These are phyloP conservation scores for Jamesozyma gamospora DNA, from an alignment of 805 yeast genomes.

Conservation along the genomic window DNA sequence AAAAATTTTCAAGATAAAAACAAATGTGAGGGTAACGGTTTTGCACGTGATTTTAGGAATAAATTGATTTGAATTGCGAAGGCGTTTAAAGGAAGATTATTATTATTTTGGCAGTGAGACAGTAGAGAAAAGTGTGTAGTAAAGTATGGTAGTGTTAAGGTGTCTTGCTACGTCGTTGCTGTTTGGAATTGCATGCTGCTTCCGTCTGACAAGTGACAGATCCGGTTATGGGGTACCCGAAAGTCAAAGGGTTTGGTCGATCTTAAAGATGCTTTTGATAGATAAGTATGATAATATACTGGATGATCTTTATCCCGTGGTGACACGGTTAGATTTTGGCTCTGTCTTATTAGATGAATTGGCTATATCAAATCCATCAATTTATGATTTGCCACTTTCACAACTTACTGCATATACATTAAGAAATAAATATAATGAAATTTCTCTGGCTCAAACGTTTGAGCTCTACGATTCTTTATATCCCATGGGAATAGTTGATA, in stretches of 20 bases:
- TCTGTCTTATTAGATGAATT: neutral
- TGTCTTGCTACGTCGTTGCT: too few relatives aligned
- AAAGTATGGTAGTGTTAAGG: too few relatives aligned
- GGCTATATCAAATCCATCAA: neutral
- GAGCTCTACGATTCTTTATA: conserved; percentile 9
- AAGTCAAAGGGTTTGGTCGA: conserved; percentile 8
- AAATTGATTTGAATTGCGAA: too few relatives aligned
- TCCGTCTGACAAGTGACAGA: neutral
- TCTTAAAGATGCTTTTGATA: conserved; percentile 5
- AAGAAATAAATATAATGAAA: conserved; percentile 3
- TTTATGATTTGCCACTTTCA: conserved; percentile 2
- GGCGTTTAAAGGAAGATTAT: too few relatives aligned
- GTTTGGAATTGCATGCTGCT: too few relatives aligned
- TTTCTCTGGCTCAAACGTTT: conserved; percentile 10
- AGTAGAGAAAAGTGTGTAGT: too few relatives aligned
- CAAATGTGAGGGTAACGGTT: too few relatives aligned
- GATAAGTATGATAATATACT: conserved; percentile 4
- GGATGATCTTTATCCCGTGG: conserved; percentile 9
- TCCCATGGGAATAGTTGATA: conserved; percentile 11
- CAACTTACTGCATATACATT: conserved; percentile 4
- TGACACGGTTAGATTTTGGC: conserved; percentile 3
- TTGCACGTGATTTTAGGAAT: too few relatives aligned
- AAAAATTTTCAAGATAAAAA: too few relatives aligned
- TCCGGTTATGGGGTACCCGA: conserved; percentile 5
- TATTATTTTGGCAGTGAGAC: too few relatives aligned